Percentiles rank a stretch among this genome's conserved stretches.
phyloP scores from a whole-genome alignment of 2,329 filamentous ascomycete species.

The Scedosporium aurantiacum region DNA sequence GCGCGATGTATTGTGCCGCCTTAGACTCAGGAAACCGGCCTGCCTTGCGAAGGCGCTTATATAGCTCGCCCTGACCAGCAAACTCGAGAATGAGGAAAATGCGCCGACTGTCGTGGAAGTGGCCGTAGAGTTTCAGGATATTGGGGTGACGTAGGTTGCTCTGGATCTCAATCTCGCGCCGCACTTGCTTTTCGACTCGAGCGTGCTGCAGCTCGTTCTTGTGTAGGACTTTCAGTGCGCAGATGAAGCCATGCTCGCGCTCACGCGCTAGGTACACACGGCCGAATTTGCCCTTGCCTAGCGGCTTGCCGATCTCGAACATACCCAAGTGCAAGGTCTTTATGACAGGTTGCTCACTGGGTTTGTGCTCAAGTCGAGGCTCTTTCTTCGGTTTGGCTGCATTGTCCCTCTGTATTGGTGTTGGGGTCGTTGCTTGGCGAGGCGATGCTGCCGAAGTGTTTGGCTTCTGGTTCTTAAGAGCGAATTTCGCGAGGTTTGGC shows the following conservation, averaged over 20 bases:
- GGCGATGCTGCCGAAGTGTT: constrained; percentile 28
- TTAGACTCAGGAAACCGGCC: constrained; percentile 76
- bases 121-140: constrained; percentile 70
- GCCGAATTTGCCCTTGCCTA: constrained; percentile 82
- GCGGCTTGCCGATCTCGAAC: constrained; percentile 82
- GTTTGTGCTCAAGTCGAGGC: too few species aligned
- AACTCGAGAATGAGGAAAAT: constrained; percentile 84
- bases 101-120: constrained; percentile 82
- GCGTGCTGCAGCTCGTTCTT: constrained; percentile 73
- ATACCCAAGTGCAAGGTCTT: constrained; percentile 78
- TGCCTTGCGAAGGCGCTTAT: constrained; percentile 74
- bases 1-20: constrained; percentile 75
- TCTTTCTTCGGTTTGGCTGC: constrained; percentile 4
- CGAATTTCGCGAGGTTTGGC: constrained; percentile 76
- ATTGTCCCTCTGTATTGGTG: constrained; percentile 38
- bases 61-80: constrained; percentile 77
- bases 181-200: constrained; percentile 72
- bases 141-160: constrained; percentile 79
- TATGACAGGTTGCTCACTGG: constrained; percentile 47
- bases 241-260: constrained; percentile 68
- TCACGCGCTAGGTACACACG: constrained; percentile 78
- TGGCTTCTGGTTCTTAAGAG: constrained; percentile 66
- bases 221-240: constrained; percentile 76
- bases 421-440: constrained; percentile 34
- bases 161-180: constrained; percentile 82